Conservation (phyloP, 768 basidiomycete species). For the Panaeolus papilionaceus region DNA sequence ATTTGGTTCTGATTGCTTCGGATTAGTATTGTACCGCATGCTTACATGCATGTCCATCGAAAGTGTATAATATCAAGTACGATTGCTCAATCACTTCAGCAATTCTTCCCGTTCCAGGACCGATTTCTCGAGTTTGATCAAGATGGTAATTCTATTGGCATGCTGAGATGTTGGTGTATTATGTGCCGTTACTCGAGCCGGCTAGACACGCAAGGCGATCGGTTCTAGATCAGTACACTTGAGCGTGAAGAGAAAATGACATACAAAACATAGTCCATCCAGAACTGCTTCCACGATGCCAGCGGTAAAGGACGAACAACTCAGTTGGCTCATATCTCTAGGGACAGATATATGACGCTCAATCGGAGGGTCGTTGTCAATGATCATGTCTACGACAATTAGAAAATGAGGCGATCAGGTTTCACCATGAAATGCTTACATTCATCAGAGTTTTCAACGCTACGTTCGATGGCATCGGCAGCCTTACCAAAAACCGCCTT, state of each 20-base stretch:
- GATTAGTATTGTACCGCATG: constrained; percentile 8
- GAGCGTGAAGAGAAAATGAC: constrained; percentile 38
- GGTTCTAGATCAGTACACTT: constrained; percentile 2
- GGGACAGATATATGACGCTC: constrained; percentile 95
- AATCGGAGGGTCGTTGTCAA: constrained; percentile 93
- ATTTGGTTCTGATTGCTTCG: constrained; percentile 10
- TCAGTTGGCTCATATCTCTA: constrained; percentile 90
- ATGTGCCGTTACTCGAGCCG: constrained; percentile 96
- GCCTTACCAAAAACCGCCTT: constrained; percentile 91
- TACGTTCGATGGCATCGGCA: constrained; percentile 95
- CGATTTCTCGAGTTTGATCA: constrained; percentile 94
- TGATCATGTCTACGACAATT: constrained; percentile 84
- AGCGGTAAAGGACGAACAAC: constrained; percentile 97
- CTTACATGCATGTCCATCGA: constrained; percentile 5
- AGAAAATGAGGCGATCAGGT: constrained; percentile 14
- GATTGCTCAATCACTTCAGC: constrained; percentile 59
- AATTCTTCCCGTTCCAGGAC: constrained; percentile 94
- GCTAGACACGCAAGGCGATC: constrained; percentile 53
- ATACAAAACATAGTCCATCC: constrained; percentile 91
- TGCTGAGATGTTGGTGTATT: constrained; percentile 83
- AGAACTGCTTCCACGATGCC: constrained; percentile 97
- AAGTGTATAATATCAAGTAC: constrained; percentile 6
- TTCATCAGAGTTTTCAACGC: constrained; percentile 96
- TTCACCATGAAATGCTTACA: constrained; percentile 54
- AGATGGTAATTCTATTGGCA: constrained; percentile 90